These are phyloP conservation scores for Purpureocillium takamizusanense DNA, from an alignment of 2,329 filamentous ascomycete species.

Conservation along the genomic window DNA sequence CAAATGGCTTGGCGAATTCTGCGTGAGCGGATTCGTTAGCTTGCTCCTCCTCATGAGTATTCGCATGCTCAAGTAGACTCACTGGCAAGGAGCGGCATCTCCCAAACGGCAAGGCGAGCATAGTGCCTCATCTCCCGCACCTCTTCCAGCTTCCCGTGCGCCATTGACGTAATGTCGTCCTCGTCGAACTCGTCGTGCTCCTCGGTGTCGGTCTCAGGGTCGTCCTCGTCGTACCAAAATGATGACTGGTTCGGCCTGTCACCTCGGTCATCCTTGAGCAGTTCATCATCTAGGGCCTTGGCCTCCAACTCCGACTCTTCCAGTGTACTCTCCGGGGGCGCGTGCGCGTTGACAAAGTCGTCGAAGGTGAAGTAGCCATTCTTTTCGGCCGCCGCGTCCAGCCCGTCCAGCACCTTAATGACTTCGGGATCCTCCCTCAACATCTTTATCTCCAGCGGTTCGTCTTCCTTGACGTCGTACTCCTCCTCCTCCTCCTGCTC, in stretches of 20 bases:
- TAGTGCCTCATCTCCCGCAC: constrained; percentile 85
- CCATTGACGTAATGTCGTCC: constrained; percentile 76
- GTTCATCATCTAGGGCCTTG: constrained; percentile 19
- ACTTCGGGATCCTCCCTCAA: too few species aligned
- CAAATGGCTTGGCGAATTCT: constrained; percentile 81
- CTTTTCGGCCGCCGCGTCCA: constrained; percentile 14
- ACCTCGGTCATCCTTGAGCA: constrained; percentile 20
- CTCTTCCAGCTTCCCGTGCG: constrained; percentile 79
- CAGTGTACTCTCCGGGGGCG: constrained; percentile 22
- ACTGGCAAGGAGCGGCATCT: constrained; percentile 88
- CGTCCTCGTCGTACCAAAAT: constrained; percentile 43
- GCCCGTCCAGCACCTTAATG: constrained; percentile 17
- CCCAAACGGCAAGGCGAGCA: constrained; percentile 81
- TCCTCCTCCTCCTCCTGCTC: constrained; percentile 12
- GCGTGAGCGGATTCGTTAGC: constrained; percentile 7
- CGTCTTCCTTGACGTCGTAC: constrained; percentile 10
- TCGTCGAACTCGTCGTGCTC: constrained; percentile 60
- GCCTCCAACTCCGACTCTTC: constrained; percentile 22
- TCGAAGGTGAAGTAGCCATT: too few species aligned
- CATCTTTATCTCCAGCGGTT: constrained; percentile 18
- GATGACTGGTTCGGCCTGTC: constrained; percentile 24
- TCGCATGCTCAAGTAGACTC: constrained; percentile 28
- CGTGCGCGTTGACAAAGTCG: constrained; percentile 16
- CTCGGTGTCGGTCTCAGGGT: constrained; percentile 37
- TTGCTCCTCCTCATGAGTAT: background rate